Evolutionary conservation across 108 stramenopile species (phyloP).

Genomic region (Hondaea fermentalgiana): DNA sequence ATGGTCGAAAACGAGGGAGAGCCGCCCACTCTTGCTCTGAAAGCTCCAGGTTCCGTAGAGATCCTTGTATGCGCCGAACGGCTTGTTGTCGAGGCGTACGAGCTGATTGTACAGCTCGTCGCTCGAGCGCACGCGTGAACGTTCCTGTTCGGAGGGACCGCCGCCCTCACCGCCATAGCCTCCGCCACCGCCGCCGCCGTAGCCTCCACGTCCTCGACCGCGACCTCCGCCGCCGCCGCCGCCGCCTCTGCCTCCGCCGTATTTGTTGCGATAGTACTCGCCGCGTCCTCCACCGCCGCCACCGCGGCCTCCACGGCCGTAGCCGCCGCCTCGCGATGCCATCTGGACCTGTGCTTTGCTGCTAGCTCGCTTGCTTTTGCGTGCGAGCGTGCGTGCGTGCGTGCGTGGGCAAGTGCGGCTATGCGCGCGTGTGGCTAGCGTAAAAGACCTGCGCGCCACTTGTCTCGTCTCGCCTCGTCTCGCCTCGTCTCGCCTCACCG

Average conservation of each 20-base stretch:
- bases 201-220: not conserved
- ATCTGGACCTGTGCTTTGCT: too few relatives aligned
- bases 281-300: not conserved
- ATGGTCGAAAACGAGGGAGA: constrained; percentile 63
- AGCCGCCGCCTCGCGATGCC: not conserved
- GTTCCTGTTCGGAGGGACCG: too few relatives aligned
- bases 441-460: too few relatives aligned
- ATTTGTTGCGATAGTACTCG: not conserved
- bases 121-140: too few relatives aligned
- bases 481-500: too few relatives aligned
- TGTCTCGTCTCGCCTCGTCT: too few relatives aligned
- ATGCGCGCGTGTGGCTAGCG: too few relatives aligned
- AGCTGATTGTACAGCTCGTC: constrained; percentile 25
- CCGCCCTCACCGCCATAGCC: too few relatives aligned
- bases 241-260: not conserved
- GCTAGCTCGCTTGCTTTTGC: too few relatives aligned
- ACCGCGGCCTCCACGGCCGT: not conserved
- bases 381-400: too few relatives aligned
- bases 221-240: not conserved
- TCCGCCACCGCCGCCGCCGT: not conserved
- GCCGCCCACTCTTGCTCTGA: constrained; percentile 55
- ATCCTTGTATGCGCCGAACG: constrained; percentile 79
- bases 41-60: constrained; percentile 57
- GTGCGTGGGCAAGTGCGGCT: too few relatives aligned
- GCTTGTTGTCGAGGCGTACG: constrained; percentile 62